Base-by-base conservation (phyloP, 768 basidiomycete genomes). In the Russula earlei region DNA sequence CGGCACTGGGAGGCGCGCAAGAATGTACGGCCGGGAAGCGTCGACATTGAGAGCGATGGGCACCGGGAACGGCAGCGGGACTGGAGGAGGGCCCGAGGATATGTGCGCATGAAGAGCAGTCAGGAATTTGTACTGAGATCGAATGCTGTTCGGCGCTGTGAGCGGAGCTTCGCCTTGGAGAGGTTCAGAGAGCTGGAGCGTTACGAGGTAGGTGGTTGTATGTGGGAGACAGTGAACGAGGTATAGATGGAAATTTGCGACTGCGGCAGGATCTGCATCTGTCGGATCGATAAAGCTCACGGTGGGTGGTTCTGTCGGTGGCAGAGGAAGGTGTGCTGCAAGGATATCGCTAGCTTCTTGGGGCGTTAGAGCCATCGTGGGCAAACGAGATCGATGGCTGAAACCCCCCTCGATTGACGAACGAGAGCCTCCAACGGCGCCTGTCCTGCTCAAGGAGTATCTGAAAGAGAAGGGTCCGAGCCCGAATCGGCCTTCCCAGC, bases 21-120 rank as follows among this genome's bases (percentile, higher is more conserved):
- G 69, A 41, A 84, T 71, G 66, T 77, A 81, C 36, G 73, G 71
- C 65, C 72, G 77, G 5, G 81, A 79, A 19, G 80, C 63, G 29
- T 76, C 57, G 4, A 63, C 51, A 10, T 74, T 71, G 10, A 78
- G 73, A 3, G 70, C 69, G 59, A 84, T 80, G 38, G 84, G 72
- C 15, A 64, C 62, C 9, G 73, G 72, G 9, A 77, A 58, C 4
- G 56, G 56, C 17, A 58, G 42, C 8, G 56, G 46, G 29, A 58
- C 38, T 4, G 34, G 40, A 72, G 29, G 69, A 66, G 9, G 77
- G 71, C 33, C 81, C 70, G 5, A 84, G 82, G 44, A 84, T 73
- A 17, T 71, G 69, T 7, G 82, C 62, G 33, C 57, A 47, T 10
- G 56, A 41, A 33, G 63, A 11, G 54, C 68, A 40, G 17, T 50